These are phyloP conservation scores for Nicotiana sylvestris DNA, from an alignment of 257 asterid species.

Conservation along the genomic window DNA sequence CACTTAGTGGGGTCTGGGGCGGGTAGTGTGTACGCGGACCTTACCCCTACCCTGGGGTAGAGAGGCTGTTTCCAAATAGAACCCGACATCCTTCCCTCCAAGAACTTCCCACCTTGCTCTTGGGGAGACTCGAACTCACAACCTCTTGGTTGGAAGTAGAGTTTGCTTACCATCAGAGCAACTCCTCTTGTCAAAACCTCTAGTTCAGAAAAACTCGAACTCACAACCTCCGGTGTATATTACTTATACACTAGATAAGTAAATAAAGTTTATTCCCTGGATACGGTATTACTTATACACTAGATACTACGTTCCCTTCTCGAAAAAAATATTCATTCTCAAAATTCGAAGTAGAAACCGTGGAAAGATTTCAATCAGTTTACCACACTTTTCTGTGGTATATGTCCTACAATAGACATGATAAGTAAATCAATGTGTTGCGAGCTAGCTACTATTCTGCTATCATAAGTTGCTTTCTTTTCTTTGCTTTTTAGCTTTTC, in stretches of 20 bases:
- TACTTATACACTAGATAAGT: neutral
- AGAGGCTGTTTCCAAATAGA: too few relatives aligned
- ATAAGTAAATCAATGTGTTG: neutral
- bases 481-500: neutral
- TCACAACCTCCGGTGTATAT: neutral
- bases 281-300: neutral
- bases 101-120: too few relatives aligned
- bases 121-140: too few relatives aligned
- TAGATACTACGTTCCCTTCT: neutral
- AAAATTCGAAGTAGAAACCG: neutral
- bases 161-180: too few relatives aligned
- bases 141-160: too few relatives aligned
- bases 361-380: neutral
- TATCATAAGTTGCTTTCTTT: constrained; percentile 2
- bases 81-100: too few relatives aligned
- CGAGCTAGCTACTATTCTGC: neutral
- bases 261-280: neutral
- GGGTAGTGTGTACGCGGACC: too few relatives aligned
- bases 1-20: too few relatives aligned
- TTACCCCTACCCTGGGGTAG: too few relatives aligned
- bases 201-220: too few relatives aligned
- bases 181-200: too few relatives aligned
- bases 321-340: neutral
- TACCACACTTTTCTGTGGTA: neutral
- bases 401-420: neutral